Percentiles rank a stretch among this genome's conserved stretches.
These are phyloP conservation scores for Lippia alba DNA, from an alignment of 305 asterid species.

Conservation along the genomic window DNA sequence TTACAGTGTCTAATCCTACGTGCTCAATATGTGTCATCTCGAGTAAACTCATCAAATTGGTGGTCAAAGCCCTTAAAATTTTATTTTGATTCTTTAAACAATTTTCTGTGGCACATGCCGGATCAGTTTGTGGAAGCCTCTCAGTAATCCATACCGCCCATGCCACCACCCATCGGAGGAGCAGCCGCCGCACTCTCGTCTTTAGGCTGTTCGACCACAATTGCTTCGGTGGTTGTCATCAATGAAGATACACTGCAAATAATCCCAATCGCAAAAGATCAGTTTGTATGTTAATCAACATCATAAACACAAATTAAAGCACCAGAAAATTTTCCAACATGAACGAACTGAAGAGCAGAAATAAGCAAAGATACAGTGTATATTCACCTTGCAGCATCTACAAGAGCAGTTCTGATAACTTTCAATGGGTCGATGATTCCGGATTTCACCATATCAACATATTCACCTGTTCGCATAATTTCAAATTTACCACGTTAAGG, in stretches of 20 bases:
- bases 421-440: conserved; percentile 84
- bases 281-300: neutral
- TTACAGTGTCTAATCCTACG: conserved; percentile 33
- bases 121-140: conserved; percentile 2
- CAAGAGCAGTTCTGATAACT: conserved; percentile 89
- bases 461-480: conserved; percentile 57
- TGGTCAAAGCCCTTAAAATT: conserved; percentile 25
- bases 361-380: too few relatives aligned
- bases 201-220: conserved; percentile 74
- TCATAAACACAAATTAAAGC: neutral
- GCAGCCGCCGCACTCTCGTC: conserved; percentile 62
- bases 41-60: conserved; percentile 27
- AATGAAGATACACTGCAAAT: conserved; percentile 70
- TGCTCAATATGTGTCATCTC: neutral
- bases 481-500: neutral
- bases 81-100: conserved; percentile 36
- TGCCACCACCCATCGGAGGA: conserved; percentile 60
- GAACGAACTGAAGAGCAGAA: too few relatives aligned
- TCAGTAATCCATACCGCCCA: conserved; percentile 82
- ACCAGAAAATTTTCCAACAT: neutral
- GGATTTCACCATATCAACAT: conserved; percentile 83
- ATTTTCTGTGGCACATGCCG: neutral
- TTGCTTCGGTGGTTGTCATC: conserved; percentile 91
- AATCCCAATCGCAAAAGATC: neutral
- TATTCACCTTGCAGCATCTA: conserved; percentile 83